Evolutionary conservation across 139 green algal genomes (phyloP).

Genomic region (Haematococcus sp.): DNA sequence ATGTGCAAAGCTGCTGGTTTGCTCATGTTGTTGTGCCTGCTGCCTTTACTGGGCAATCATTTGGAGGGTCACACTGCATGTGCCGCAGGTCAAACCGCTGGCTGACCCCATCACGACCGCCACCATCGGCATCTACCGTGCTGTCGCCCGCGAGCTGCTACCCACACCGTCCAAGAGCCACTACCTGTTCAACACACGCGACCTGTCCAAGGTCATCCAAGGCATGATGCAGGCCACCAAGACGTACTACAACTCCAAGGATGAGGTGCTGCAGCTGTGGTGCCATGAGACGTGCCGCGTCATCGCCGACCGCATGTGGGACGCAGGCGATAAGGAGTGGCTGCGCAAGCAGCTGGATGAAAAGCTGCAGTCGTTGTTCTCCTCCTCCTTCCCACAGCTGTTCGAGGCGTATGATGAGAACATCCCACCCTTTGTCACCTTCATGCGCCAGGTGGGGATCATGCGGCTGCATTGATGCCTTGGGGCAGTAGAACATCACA

Average conservation of each 20-base stretch:
- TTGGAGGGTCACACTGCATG: too few species aligned
- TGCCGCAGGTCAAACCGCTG: slow-evolving; percentile 62
- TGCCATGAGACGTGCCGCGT: slow-evolving; percentile 78
- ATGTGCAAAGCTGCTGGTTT: too few species aligned
- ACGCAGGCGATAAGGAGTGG: slow-evolving; percentile 57
- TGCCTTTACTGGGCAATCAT: too few species aligned
- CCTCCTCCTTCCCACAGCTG: slow-evolving; percentile 46
- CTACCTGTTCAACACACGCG: slow-evolving; percentile 87
- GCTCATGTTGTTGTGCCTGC: too few species aligned
- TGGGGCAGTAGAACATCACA: too few species aligned
- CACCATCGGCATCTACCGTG: slow-evolving; percentile 55
- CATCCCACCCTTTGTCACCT: slow-evolving; percentile 74
- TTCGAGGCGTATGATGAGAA: slow-evolving; percentile 58
- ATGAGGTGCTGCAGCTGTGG: slow-evolving; percentile 82
- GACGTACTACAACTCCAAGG: slow-evolving; percentile 76
- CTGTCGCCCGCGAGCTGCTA: slow-evolving; percentile 66
- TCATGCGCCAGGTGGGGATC: slow-evolving; percentile 59
- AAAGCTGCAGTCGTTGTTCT: slow-evolving; percentile 56
- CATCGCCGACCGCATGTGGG: slow-evolving; percentile 78
- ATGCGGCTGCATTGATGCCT: too few species aligned
- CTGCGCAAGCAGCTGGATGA: slow-evolving; percentile 67
- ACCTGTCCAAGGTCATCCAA: slow-evolving; percentile 79
- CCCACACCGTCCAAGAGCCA: slow-evolving; percentile 79
- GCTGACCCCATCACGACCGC: slow-evolving; percentile 63
- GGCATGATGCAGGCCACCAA: slow-evolving; percentile 73